A percentile compares a stretch with the other conserved stretches of the same genome.
phyloP scores from a whole-genome alignment of 208 protist genomes.

The Herpetomonas samuelpessoai region DNA sequence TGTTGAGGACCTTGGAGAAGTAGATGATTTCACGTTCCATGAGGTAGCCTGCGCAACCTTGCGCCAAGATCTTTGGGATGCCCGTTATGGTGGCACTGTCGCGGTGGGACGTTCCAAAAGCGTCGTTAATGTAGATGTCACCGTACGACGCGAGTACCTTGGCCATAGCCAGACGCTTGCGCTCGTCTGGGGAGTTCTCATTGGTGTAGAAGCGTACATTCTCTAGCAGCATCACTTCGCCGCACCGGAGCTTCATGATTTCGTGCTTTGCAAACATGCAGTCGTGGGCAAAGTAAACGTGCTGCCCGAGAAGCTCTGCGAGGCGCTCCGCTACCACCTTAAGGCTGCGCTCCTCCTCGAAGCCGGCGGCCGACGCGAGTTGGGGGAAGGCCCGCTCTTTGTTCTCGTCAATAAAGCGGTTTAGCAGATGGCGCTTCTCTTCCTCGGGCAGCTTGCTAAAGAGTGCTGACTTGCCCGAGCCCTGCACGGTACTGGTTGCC shows the following conservation, averaged over 20 bases:
- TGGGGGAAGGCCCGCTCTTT: conserved; percentile 57
- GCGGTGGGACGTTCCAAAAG: conserved; percentile 98
- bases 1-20: conserved; percentile 94
- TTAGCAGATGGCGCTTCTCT: conserved; percentile 61
- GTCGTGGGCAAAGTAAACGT: conserved; percentile 80
- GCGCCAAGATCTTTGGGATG: conserved; percentile 77
- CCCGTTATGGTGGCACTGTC: conserved; percentile 93
- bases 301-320: conserved; percentile 85
- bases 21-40: conserved; percentile 99
- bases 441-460: conserved; percentile 65
- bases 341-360: conserved; percentile 89
- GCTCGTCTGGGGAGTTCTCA: conserved; percentile 92
- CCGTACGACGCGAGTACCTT: conserved; percentile 90
- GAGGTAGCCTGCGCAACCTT: conserved; percentile 96
- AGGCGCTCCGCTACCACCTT: conserved; percentile 91
- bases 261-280: conserved; percentile 70
- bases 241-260: conserved; percentile 48
- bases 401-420: conserved; percentile 54
- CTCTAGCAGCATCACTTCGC: conserved; percentile 97
- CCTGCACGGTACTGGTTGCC: conserved; percentile 26
- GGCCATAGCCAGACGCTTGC: conserved; percentile 76
- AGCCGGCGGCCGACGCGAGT: conserved; percentile 42
- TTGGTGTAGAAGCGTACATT: conserved; percentile 99
- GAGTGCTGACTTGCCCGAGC: conserved; percentile 52
- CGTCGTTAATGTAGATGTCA: conserved; percentile 99